Percentiles rank a stretch among this genome's conserved stretches.
Conservation (phyloP, 225 moss, liverwort and hornwort genomes). For the Sphagnum contortum region DNA sequence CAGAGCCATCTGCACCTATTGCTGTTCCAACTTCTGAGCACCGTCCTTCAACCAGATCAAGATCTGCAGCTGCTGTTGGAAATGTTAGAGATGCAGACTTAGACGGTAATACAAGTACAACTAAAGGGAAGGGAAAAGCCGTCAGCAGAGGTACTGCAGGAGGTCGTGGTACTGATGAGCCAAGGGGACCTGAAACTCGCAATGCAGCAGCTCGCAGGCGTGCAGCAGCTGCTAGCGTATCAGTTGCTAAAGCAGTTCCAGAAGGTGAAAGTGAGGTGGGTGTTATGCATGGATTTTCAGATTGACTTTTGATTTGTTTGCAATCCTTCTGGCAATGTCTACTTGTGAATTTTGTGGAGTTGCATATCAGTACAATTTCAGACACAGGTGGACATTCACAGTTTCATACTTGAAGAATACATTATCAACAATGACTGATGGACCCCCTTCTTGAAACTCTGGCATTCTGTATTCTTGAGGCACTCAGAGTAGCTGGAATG, state of each 20-base stretch:
- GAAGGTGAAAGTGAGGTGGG: constrained; percentile 92
- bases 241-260: constrained; percentile 40
- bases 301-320: neutral
- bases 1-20: constrained; percentile 52
- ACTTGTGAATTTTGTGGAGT: too few relatives aligned
- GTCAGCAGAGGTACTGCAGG: constrained; percentile 51
- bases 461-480: too few relatives aligned
- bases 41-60: constrained; percentile 68
- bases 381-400: too few relatives aligned
- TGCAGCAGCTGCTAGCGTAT: constrained; percentile 71
- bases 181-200: constrained; percentile 87
- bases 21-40: constrained; percentile 50
- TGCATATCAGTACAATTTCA: too few relatives aligned
- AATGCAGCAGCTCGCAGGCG: constrained; percentile 96
- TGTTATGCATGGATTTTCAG: neutral
- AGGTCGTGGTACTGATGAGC: constrained; percentile 56
- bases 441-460: too few relatives aligned
- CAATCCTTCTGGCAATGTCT: constrained; percentile 3
- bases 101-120: constrained; percentile 32
- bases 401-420: too few relatives aligned
- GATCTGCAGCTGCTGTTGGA: constrained; percentile 51
- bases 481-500: too few relatives aligned
- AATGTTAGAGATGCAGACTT: constrained; percentile 44
- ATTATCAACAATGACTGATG: too few relatives aligned
- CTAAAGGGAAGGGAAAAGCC: constrained; percentile 91